Conservation (phyloP, 352 stramenopile genomes). For the Nothophytophthora sp. region DNA sequence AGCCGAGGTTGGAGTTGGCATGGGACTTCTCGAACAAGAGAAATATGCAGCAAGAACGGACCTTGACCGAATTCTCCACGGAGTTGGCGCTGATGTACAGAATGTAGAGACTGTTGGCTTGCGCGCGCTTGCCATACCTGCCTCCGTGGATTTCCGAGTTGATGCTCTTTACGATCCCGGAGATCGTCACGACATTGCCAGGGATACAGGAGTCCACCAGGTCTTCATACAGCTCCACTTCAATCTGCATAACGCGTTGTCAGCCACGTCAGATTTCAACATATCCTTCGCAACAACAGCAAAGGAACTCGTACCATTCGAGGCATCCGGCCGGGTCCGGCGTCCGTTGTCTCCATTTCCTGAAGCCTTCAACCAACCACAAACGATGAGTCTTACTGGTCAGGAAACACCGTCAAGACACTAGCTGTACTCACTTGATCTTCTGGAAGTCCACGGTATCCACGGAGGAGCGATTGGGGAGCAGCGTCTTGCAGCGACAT, state of each 20-base stretch:
- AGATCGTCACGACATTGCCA: slow-evolving; percentile 94
- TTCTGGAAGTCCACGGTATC: slow-evolving; percentile 92
- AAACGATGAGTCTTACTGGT: slow-evolving; percentile 53
- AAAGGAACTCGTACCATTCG: slow-evolving; percentile 52
- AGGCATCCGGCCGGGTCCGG: slow-evolving; percentile 86
- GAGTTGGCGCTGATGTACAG: slow-evolving; percentile 95
- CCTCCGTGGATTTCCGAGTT: slow-evolving; percentile 94
- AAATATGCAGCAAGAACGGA: slow-evolving; percentile 4
- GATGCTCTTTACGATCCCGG: slow-evolving; percentile 94
- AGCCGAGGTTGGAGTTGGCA: background rate
- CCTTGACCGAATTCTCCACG: slow-evolving; percentile 75
- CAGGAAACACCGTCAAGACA: slow-evolving; percentile 35
- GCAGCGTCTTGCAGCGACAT: slow-evolving; percentile 64
- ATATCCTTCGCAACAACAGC: background rate
- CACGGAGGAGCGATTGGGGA: slow-evolving; percentile 84
- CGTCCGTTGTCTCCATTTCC: slow-evolving; percentile 92
- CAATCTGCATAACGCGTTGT: slow-evolving; percentile 46
- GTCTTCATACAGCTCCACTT: slow-evolving; percentile 89
- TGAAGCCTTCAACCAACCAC: slow-evolving; percentile 46
- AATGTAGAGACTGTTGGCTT: slow-evolving; percentile 93
- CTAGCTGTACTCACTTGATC: slow-evolving; percentile 65
- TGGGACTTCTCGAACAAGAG: background rate
- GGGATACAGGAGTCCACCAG: slow-evolving; percentile 96
- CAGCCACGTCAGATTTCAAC: background rate
- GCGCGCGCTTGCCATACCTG: slow-evolving; percentile 88